phyloP scores from a whole-genome alignment of 2,329 filamentous ascomycete species.

The Juglanconis oblonga region DNA sequence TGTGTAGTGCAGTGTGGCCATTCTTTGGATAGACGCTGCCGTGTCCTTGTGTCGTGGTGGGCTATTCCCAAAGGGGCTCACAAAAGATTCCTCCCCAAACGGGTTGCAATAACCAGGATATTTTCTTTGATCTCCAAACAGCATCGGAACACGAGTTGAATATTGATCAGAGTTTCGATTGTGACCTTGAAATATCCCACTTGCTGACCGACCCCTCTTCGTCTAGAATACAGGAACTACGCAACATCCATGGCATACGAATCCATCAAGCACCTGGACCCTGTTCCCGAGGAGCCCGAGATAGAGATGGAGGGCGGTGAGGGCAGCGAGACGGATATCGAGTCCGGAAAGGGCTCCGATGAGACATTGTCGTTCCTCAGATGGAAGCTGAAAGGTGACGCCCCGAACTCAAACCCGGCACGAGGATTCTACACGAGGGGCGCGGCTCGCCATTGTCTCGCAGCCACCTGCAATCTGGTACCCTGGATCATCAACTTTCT shows the following conservation, averaged over 20 bases:
- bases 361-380: conserved; percentile 1
- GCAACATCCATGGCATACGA: not conserved
- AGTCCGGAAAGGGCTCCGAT: not conserved
- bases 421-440: not conserved
- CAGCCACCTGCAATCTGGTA: not conserved
- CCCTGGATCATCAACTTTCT: conserved; percentile 7
- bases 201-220: not conserved
- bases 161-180: not conserved
- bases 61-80: not conserved
- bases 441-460: not conserved
- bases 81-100: not conserved
- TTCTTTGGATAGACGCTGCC: not conserved
- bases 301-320: not conserved
- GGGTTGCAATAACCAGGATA: not conserved
- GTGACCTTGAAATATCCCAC: not conserved
- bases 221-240: not conserved
- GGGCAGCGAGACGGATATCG: not conserved
- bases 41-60: not conserved
- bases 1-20: no score
- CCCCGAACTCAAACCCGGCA: not conserved
- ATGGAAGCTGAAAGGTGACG: not conserved
- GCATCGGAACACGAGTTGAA: not conserved
- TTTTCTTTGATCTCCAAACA: not conserved
- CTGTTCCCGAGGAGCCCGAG: not conserved
- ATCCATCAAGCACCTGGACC: not conserved